Evolutionary conservation across 805 yeast genomes (phyloP).

Genomic region (Sugiyamaella valdiviana): DNA sequence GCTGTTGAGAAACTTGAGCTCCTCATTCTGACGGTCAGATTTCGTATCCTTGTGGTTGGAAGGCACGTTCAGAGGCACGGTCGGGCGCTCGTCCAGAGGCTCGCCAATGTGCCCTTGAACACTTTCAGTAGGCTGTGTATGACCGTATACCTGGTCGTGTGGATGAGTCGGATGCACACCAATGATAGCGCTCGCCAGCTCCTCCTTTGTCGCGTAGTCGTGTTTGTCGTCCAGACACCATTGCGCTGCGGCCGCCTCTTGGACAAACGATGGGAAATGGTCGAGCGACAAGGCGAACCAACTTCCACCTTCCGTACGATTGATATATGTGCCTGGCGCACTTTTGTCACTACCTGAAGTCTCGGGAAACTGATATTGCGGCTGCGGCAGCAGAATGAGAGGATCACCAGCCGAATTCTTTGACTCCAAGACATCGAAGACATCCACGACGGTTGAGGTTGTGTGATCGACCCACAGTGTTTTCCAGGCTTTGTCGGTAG

Average conservation of each 20-base stretch:
- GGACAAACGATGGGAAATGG: conserved; percentile 74
- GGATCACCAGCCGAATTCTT: conserved; percentile 11
- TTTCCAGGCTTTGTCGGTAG: conserved; percentile 56
- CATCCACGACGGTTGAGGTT: conserved; percentile 65
- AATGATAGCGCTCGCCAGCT: conserved; percentile 14
- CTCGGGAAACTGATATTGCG: conserved; percentile 20
- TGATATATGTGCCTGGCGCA: conserved; percentile 51
- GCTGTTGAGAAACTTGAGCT: neutral
- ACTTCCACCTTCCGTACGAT: conserved; percentile 49
- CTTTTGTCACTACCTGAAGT: conserved; percentile 10
- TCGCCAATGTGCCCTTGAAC: no score
- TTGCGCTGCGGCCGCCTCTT: conserved; percentile 68
- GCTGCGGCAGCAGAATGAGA: conserved; percentile 35
- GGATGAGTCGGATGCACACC: conserved; percentile 23
- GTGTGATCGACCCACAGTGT: conserved; percentile 66
- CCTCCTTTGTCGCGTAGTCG: conserved; percentile 6
- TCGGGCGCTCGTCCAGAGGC: no score
- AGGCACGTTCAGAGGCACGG: no score
- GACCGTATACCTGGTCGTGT: no score
- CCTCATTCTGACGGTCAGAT: neutral
- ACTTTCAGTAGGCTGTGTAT: no score
- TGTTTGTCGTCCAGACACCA: conserved; percentile 39
- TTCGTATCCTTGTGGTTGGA: conserved; percentile 3
- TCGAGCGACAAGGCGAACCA: conserved; percentile 84
- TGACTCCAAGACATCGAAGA: conserved; percentile 62